These are phyloP conservation scores for Diaporthe destruens DNA, from an alignment of 2,329 filamentous ascomycete species.

Conservation along the genomic window DNA sequence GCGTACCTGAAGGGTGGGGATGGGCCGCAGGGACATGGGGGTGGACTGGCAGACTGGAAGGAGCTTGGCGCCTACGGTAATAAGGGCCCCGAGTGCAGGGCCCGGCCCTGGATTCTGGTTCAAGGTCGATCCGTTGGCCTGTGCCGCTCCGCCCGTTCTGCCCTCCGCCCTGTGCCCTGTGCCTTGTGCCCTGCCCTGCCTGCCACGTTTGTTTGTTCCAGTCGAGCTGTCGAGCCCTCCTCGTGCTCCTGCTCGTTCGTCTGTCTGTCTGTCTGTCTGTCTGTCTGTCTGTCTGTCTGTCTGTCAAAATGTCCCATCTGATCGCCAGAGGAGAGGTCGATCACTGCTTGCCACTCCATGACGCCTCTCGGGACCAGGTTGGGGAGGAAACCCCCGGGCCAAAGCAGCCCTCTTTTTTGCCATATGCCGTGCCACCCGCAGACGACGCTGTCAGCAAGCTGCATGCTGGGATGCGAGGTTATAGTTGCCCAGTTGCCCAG, in stretches of 20 bases:
- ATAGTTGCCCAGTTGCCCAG: background rate
- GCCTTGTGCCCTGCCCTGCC: conserved; percentile 4
- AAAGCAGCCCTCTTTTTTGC: conserved; percentile 4
- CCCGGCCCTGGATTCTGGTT: background rate
- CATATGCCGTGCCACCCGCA: conserved; percentile 11
- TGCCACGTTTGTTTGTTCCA: conserved; percentile 20
- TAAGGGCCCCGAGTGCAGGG: background rate
- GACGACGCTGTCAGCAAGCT: conserved; percentile 15
- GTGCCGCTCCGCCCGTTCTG: background rate
- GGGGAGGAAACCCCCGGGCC: background rate
- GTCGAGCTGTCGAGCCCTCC: background rate
- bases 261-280: no score
- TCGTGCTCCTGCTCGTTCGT: background rate
- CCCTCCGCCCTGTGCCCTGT: background rate
- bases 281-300: no score
- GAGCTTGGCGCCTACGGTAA: conserved; percentile 25
- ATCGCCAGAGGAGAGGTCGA: conserved; percentile 15
- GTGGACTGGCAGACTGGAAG: background rate
- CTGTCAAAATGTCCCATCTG: background rate
- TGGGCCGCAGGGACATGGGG: background rate
- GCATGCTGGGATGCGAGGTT: conserved; percentile 13
- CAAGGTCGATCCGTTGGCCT: conserved; percentile 24
- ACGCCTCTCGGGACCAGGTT: conserved; percentile 1
- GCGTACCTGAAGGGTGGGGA: conserved; percentile 26
- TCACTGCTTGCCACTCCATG: background rate